Conservation (phyloP, 2,329 filamentous ascomycete genomes). For the Aspergillus texensis region DNA sequence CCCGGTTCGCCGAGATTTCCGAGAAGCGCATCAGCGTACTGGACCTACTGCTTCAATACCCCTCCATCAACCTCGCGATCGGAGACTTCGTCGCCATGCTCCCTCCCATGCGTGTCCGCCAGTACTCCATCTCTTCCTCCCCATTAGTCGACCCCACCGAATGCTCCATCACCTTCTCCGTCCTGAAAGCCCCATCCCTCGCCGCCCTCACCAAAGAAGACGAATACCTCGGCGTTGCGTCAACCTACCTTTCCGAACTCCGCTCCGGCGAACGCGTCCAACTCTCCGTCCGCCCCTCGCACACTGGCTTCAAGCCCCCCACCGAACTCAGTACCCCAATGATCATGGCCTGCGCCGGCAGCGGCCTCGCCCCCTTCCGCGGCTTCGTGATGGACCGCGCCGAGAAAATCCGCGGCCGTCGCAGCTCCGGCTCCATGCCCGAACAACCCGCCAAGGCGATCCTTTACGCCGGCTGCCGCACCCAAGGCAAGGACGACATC, state of each 20-base stretch:
- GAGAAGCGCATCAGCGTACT: constrained; percentile 59
- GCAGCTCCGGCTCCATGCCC: constrained; percentile 18
- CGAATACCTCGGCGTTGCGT: constrained; percentile 62
- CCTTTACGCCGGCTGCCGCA: constrained; percentile 41
- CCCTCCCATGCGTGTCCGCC: constrained; percentile 73
- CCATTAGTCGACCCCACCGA: constrained; percentile 61
- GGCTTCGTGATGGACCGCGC: constrained; percentile 67
- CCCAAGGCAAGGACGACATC: constrained; percentile 37
- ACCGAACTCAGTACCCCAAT: constrained; percentile 38
- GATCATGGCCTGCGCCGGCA: constrained; percentile 46
- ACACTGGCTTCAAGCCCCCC: constrained; percentile 43
- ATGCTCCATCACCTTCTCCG: constrained; percentile 68
- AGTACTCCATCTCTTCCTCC: constrained; percentile 79
- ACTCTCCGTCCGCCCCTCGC: constrained; percentile 38
- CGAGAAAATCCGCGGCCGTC: constrained; percentile 32
- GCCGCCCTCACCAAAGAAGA: constrained; percentile 32
- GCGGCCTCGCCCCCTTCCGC: constrained; percentile 65
- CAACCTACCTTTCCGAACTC: constrained; percentile 59
- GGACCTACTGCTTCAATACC: constrained; percentile 69
- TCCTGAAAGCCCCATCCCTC: constrained; percentile 61
- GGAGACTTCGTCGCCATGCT: constrained; percentile 70
- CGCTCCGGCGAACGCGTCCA: constrained; percentile 36
- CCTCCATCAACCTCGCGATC: constrained; percentile 63
- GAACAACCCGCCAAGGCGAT: constrained; percentile 36
- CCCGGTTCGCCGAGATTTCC: constrained; percentile 50